Base-by-base conservation (phyloP, 78 protist genomes). In the Dictyostelium firmibasis region DNA sequence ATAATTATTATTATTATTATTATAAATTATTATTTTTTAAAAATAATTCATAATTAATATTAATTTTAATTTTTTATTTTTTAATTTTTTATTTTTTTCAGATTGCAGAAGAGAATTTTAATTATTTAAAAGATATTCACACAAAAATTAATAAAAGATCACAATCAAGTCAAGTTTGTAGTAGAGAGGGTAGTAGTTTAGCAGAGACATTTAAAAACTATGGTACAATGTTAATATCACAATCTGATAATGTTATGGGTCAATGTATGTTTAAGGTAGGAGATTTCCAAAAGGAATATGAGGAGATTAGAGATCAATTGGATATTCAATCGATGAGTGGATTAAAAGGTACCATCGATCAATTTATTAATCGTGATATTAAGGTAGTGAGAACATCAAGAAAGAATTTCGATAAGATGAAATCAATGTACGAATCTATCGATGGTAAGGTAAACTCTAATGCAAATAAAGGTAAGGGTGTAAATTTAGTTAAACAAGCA, bases 161-260 rank as follows among this genome's bases (percentile, higher is more conserved):
- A 53, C 94, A 89, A 81, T 23, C 87, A 11, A 47, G 77, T 47
- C n/a, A 44, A 89, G 79, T 85, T 20, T 76, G 79, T 36, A 36
- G 69, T n/a, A 89, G 94, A 89, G 94, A 89, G 53, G 94, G 94
- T 69, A 62, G 74, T 69, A 81, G 87, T 69, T 89, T 89, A 50
- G 94, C 94, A 81, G 94, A 89, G 14, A 60, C 94, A 89, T 89
- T 89, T 89, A 89, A 89, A 69, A 89, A 89, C 50, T 89, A 89
- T 89, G 94, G 94, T 64, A 89, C 94, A 43, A 89, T 89, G 94
- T 81, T 89, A 36, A 89, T 89, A 41, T 83, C 94, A 20, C 94
- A 89, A 89, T 67, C 79, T 3, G 94, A 89, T 89, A 89, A 81
- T 81, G 20, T 31, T 5, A 27, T 89, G 87, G 94, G 94, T 20